These are phyloP conservation scores for Protea cynaroides DNA, from an alignment of 164 flowering plant species.

Conservation along the genomic window DNA sequence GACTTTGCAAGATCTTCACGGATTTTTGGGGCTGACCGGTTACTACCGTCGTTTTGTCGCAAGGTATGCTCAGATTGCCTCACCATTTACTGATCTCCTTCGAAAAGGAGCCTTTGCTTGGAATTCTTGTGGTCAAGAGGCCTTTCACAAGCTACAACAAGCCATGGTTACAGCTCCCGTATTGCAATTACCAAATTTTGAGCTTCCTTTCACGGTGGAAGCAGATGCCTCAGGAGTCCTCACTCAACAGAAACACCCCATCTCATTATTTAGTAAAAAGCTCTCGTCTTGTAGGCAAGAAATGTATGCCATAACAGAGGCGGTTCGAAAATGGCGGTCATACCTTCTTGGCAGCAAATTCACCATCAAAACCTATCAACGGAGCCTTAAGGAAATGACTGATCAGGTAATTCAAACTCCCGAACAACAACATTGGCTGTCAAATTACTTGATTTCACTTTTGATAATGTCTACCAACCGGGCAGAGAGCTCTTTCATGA, in stretches of 20 bases:
- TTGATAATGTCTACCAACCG: too few relatives aligned
- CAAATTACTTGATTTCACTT: too few relatives aligned
- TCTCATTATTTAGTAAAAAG: background rate
- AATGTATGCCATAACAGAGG: background rate
- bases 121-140: background rate
- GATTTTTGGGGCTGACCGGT: constrained; percentile 9
- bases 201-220: background rate
- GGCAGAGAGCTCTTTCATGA: too few relatives aligned
- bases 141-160: constrained; percentile 1
- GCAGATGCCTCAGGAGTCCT: background rate
- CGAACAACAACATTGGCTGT: background rate
- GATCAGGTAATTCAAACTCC: background rate
- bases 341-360: background rate
- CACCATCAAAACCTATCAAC: background rate
- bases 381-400: background rate
- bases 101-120: constrained; percentile 6
- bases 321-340: background rate
- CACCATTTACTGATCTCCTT: background rate
- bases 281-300: background rate
- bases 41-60: constrained; percentile 10
- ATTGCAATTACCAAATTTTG: background rate
- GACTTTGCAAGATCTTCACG: background rate
- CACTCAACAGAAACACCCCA: background rate
- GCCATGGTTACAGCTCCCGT: background rate
- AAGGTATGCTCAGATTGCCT: background rate